Conservation (phyloP, 768 basidiomycete genomes). For the Rubroboletus satanas region DNA sequence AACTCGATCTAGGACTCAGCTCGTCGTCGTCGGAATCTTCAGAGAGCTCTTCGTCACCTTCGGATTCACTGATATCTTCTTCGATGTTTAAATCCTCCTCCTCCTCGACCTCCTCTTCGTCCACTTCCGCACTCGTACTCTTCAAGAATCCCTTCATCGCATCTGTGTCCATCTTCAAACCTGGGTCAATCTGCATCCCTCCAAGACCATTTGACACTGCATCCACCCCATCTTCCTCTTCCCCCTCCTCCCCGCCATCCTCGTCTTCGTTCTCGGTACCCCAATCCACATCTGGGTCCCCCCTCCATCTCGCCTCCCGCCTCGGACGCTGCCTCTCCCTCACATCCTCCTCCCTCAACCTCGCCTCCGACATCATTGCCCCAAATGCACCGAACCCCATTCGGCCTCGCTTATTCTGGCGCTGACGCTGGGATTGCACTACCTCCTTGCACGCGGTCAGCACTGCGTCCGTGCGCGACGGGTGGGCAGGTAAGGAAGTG, state of each 20-base stretch:
- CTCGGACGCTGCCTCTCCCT: conserved; percentile 35
- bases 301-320: conserved; percentile 50
- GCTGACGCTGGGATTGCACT: conserved; percentile 3
- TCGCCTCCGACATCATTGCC: conserved; percentile 52
- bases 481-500: conserved; percentile 11
- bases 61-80: conserved; percentile 41
- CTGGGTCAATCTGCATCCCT: conserved; percentile 68
- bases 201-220: conserved; percentile 30
- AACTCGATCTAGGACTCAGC: conserved; percentile 31
- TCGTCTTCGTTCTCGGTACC: too few species aligned
- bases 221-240: conserved; percentile 31
- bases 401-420: conserved; percentile 12
- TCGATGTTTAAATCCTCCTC: conserved; percentile 42
- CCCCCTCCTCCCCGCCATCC: too few species aligned
- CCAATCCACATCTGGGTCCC: too few species aligned
- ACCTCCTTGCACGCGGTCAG: conserved; percentile 24
- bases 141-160: conserved; percentile 54
- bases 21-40: conserved; percentile 32
- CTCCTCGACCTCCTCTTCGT: too few species aligned
- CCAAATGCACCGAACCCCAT: conserved; percentile 45
- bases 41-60: conserved; percentile 21
- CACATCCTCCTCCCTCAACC: conserved; percentile 36
- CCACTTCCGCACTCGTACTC: conserved; percentile 44
- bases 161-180: conserved; percentile 42
- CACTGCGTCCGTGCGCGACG: conserved; percentile 22